Evolutionary conservation across 257 asterid species (phyloP), one percentile per base, ranked within the genome.

Genomic region (Cordia subcordata): DNA sequence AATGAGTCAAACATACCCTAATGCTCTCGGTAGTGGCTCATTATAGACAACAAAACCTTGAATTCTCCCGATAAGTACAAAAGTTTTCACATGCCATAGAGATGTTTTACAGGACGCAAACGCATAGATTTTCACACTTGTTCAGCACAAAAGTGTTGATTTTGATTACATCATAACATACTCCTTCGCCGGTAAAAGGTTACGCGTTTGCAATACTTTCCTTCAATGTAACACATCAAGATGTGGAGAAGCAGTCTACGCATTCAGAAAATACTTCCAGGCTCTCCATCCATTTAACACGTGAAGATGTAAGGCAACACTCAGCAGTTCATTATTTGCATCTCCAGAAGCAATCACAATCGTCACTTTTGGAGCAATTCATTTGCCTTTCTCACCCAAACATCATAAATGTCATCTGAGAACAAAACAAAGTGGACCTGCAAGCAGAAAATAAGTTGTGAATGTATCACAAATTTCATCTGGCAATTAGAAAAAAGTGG

Each of bases 401-500:
- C 90, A 75, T 85, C 77, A 20, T 83, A 93, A 46, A 85, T 68
- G 51, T 89, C 99, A 67, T 93, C 95, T 5, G 57, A 63, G 74
- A 85, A 89, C 61, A 93, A 72, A 68, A 89, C 95, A 68, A 93
- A 89, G 78, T 93, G 97, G 56, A 85, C 95, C 96, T 93, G 92
- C 65, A 79, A 68, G 18, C 12, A 10, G n/a, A 23, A 42, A 45
- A 1, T 47, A 23, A 21, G 8, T 47, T 37, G 65, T 23, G 15
- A 53, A 53, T 22, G 37, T 88, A 73, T 82, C 78, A 22, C 81
- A 92, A 49, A 82, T 68, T 53, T 88, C 98, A 67, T 88, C 94
- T 4, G 60, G 63, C 74, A 84, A 88, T 59, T n/a, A 88, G 73
- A 69, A 88, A 91, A 67, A 92, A 86, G 77, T 92, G 96, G 61